Percentiles rank a stretch among this genome's conserved stretches.
phyloP scores from a whole-genome alignment of 805 yeast species.

The Pichia californica region DNA sequence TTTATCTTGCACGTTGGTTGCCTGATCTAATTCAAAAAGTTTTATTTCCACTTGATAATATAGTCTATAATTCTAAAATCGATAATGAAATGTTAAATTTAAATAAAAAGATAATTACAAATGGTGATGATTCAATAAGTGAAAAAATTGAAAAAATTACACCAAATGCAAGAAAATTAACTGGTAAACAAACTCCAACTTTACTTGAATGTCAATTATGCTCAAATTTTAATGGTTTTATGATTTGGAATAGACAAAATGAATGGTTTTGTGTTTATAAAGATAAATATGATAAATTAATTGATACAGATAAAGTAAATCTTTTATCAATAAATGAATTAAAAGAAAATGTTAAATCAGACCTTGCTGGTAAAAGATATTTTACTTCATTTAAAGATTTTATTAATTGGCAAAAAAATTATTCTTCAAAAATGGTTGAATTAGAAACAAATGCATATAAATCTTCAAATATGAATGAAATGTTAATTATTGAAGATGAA shows the following conservation, averaged over 20 bases:
- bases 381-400: constrained; percentile 22
- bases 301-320: constrained; percentile 1
- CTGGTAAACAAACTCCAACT: constrained; percentile 28
- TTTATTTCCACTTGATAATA: constrained; percentile 6
- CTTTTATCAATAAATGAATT: not conserved
- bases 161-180: constrained; percentile 14
- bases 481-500: constrained; percentile 15
- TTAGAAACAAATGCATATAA: constrained; percentile 17
- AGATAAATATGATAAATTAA: constrained; percentile 1
- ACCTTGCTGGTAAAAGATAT: constrained; percentile 19
- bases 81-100: not conserved
- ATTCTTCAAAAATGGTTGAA: constrained; percentile 10
- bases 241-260: constrained; percentile 26
- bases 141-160: not conserved
- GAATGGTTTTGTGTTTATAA: constrained; percentile 27
- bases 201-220: constrained; percentile 27
- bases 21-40: constrained; percentile 9
- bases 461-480: constrained; percentile 14
- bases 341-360: constrained; percentile 3
- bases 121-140: not conserved
- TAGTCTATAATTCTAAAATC: constrained; percentile 2
- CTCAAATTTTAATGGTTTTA: constrained; percentile 20
- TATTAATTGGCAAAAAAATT: constrained; percentile 19
- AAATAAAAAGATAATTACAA: too few species aligned
- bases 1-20: constrained; percentile 10